Percentiles rank a stretch among this genome's conserved stretches.
phyloP scores from a whole-genome alignment of 495 filamentous ascomycete species.

The Tuber magnatum region DNA sequence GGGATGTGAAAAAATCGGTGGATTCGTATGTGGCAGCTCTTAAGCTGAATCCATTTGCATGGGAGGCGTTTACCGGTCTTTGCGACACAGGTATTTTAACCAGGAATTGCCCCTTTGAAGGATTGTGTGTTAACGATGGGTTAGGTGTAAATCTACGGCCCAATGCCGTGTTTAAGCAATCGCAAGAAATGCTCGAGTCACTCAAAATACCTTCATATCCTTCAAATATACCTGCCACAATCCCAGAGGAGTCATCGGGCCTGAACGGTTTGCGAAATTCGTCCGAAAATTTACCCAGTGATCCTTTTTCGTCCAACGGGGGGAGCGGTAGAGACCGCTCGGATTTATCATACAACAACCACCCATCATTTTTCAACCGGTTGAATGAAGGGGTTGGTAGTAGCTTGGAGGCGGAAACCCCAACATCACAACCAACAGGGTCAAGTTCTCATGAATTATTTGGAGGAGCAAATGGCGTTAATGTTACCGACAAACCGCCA shows the following conservation, averaged over 20 bases:
- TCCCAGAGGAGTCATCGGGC: constrained; percentile 43
- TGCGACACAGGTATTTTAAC: constrained; percentile 55
- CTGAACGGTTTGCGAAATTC: constrained; percentile 45
- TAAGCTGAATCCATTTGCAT: constrained; percentile 91
- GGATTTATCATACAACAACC: constrained; percentile 43
- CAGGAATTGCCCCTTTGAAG: constrained; percentile 7
- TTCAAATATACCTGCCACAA: constrained; percentile 41
- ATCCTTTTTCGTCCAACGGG: constrained; percentile 32
- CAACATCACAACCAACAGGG: constrained; percentile 33
- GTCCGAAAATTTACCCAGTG: constrained; percentile 37
- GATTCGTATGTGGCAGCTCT: constrained; percentile 79
- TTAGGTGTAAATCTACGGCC: constrained; percentile 69
- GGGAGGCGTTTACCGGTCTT: constrained; percentile 89
- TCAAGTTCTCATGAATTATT: constrained; percentile 30
- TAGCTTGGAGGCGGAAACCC: constrained; percentile 31
- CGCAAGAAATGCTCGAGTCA: constrained; percentile 53
- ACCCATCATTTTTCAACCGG: constrained; percentile 41
- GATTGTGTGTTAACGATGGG: constrained; percentile 41
- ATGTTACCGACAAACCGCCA: constrained; percentile 34
- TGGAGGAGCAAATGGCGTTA: constrained; percentile 30
- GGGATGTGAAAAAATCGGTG: constrained; percentile 71
- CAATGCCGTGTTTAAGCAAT: constrained; percentile 77
- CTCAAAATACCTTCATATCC: constrained; percentile 25
- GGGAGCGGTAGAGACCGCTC: constrained; percentile 28
- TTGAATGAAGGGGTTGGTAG: constrained; percentile 38